Conservation (phyloP, 768 basidiomycete species). For the Mycena polygramma region DNA sequence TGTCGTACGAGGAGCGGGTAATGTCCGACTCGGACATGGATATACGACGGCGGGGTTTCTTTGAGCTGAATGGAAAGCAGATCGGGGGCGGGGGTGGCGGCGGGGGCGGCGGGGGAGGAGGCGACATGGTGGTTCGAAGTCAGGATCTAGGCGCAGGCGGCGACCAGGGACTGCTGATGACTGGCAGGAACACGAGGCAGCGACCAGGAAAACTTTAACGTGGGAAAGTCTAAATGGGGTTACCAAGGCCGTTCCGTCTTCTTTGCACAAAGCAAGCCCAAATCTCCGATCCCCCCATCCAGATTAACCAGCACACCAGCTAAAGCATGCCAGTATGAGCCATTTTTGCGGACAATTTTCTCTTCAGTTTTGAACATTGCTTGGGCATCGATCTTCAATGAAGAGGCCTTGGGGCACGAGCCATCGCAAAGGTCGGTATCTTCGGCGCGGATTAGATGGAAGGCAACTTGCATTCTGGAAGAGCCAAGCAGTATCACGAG, state of each 20-base stretch:
- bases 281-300: too few species aligned
- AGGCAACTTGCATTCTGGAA: slow-evolving; percentile 27
- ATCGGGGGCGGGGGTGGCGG: slow-evolving; percentile 62
- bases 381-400: neutral
- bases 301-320: neutral
- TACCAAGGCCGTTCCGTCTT: too few species aligned
- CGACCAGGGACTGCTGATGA: slow-evolving; percentile 18
- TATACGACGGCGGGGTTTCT: slow-evolving; percentile 61
- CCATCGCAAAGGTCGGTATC: slow-evolving; percentile 15
- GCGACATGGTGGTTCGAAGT: slow-evolving; percentile 58
- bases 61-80: slow-evolving; percentile 70
- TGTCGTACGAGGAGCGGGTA: slow-evolving; percentile 35
- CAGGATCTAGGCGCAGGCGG: slow-evolving; percentile 36
- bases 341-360: slow-evolving; percentile 9
- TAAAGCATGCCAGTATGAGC: slow-evolving; percentile 6
- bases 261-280: too few species aligned
- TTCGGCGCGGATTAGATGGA: slow-evolving; percentile 21
- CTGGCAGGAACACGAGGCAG: slow-evolving; percentile 26
- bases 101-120: slow-evolving; percentile 62
- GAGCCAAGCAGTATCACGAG: slow-evolving; percentile 28
- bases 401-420: slow-evolving; percentile 20
- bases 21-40: slow-evolving; percentile 60
- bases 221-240: slow-evolving; percentile 19
- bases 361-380: neutral
- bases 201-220: slow-evolving; percentile 16